Evolutionary conservation across 2,329 filamentous ascomycete genomes (phyloP).

Genomic region (Microdochium trichocladiopsis): DNA sequence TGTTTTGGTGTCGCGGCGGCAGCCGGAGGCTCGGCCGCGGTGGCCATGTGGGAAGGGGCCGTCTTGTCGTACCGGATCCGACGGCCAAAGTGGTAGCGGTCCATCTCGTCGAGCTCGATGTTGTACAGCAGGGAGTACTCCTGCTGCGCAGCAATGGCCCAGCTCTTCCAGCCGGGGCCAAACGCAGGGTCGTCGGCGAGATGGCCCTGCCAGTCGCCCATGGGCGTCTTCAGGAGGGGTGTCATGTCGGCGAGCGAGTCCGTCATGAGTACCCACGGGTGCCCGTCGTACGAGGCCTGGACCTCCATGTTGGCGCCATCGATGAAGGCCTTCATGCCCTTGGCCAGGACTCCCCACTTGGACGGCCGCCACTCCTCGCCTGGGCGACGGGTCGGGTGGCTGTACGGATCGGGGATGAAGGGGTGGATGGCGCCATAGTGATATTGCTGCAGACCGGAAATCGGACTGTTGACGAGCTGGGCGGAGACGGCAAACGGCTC

Average conservation of each 20-base stretch:
- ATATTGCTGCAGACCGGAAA: constrained; percentile 45
- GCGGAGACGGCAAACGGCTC: constrained; percentile 44
- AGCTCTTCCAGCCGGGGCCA: constrained; percentile 36
- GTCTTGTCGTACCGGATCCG: constrained; percentile 13
- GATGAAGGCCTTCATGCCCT: constrained; percentile 9
- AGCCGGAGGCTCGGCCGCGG: not conserved
- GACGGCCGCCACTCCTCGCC: constrained; percentile 32
- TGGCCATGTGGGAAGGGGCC: not conserved
- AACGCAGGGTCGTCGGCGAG: constrained; percentile 21
- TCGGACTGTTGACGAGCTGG: constrained; percentile 50
- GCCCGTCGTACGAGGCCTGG: constrained; percentile 27
- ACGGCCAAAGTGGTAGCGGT: constrained; percentile 37
- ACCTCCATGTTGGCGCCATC: constrained; percentile 23
- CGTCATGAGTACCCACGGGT: constrained; percentile 44
- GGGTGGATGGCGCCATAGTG: constrained; percentile 44
- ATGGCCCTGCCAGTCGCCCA: constrained; percentile 33
- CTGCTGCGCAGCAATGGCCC: constrained; percentile 42
- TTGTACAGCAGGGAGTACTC: constrained; percentile 44
- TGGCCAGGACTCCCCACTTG: constrained; percentile 12
- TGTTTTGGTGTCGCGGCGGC: not conserved
- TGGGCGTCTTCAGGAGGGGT: constrained; percentile 38
- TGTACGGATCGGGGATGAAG: constrained; percentile 40
- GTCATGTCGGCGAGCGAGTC: constrained; percentile 22
- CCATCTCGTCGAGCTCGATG: constrained; percentile 35
- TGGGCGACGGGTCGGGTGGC: constrained; percentile 12